phyloP scores from a whole-genome alignment of 2,329 filamentous ascomycete species.

The Botryosphaeria agaves region DNA sequence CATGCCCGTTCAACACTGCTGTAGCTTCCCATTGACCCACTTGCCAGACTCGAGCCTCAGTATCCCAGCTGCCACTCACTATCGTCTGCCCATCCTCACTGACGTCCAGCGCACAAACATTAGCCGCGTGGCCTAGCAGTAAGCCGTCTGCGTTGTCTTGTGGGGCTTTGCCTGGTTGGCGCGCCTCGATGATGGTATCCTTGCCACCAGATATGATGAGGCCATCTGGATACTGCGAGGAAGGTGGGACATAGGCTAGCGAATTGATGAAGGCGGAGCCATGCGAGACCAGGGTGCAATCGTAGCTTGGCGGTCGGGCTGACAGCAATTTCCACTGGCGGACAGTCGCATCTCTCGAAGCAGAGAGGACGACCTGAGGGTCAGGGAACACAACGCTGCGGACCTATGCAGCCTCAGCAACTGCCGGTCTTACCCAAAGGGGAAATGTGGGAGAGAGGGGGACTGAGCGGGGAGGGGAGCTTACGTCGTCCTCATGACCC shows the following conservation, averaged over 20 bases:
- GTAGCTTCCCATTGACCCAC: constrained; percentile 73
- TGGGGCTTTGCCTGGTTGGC: constrained; percentile 47
- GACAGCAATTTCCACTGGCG: constrained; percentile 63
- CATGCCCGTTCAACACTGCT: constrained; percentile 55
- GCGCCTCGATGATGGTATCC: constrained; percentile 84
- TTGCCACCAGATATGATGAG: constrained; percentile 77
- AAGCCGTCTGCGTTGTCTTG: constrained; percentile 71
- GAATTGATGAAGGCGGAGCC: constrained; percentile 80
- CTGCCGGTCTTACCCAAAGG: too few species aligned
- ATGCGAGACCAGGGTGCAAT: constrained; percentile 61
- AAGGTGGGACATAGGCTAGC: constrained; percentile 58
- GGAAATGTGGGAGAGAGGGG: not conserved
- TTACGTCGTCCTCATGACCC: constrained; percentile 87
- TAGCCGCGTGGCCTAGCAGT: constrained; percentile 70
- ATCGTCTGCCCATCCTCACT: constrained; percentile 55
- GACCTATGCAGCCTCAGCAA: too few species aligned
- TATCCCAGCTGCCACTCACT: constrained; percentile 90
- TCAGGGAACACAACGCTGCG: constrained; percentile 68
- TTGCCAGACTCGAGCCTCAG: constrained; percentile 70
- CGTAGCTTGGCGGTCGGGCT: constrained; percentile 50
- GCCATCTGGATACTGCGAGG: constrained; percentile 52
- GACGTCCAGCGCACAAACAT: constrained; percentile 75
- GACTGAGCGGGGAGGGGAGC: constrained; percentile 13
- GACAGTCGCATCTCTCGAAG: constrained; percentile 82
- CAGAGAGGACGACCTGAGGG: constrained; percentile 57